These are phyloP conservation scores for Macadamia tetraphylla DNA, from an alignment of 164 flowering plant genomes.

Conservation along the genomic window DNA sequence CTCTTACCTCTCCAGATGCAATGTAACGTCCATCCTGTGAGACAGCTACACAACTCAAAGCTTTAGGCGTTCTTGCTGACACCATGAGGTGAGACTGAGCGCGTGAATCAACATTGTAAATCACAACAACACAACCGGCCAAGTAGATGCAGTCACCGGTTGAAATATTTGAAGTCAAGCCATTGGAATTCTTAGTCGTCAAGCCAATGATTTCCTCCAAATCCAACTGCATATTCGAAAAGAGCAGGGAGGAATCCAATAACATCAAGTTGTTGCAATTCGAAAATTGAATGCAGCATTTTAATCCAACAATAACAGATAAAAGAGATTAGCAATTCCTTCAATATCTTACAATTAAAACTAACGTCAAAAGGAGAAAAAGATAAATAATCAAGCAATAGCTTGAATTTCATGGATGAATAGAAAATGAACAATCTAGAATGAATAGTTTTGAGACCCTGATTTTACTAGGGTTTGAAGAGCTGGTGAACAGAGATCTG, in stretches of 20 bases:
- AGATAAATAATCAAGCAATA: neutral
- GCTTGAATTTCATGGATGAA: neutral
- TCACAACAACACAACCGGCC: slow-evolving; percentile 70
- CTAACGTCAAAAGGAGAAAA: neutral
- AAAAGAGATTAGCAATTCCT: too few species aligned
- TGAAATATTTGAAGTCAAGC: slow-evolving; percentile 43
- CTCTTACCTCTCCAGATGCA: slow-evolving; percentile 66
- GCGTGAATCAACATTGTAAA: slow-evolving; percentile 43
- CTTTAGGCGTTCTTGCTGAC: slow-evolving; percentile 51
- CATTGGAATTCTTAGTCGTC: slow-evolving; percentile 51
- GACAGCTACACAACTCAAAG: slow-evolving; percentile 58
- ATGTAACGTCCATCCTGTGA: slow-evolving; percentile 42
- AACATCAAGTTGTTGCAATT: neutral
- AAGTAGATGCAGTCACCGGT: slow-evolving; percentile 43
- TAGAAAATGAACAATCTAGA: too few species aligned
- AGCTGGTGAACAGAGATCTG: neutral
- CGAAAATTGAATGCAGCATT: too few species aligned
- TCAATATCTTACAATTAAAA: neutral
- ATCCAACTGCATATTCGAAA: slow-evolving; percentile 33
- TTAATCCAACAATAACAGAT: too few species aligned
- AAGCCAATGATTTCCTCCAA: slow-evolving; percentile 60
- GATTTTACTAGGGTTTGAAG: neutral
- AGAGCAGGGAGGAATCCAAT: neutral
- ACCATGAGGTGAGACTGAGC: slow-evolving; percentile 53
- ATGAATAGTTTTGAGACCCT: too few species aligned